Evolutionary conservation across 2,329 filamentous ascomycete genomes (phyloP).

Genomic region (Zymoseptoria brevis): DNA sequence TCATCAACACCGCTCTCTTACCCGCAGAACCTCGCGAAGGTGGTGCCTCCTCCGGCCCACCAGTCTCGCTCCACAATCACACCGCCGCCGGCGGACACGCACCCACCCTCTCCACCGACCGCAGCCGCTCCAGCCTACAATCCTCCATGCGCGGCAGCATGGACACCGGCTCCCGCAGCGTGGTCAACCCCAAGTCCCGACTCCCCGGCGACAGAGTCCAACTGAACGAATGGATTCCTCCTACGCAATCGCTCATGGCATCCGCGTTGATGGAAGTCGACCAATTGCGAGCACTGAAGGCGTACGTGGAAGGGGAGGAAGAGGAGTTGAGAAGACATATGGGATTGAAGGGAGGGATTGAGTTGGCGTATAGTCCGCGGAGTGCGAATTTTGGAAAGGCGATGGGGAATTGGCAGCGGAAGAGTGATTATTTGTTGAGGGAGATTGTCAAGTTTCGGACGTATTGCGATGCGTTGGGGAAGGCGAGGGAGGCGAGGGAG

Average conservation of each 20-base stretch:
- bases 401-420: slow-evolving; percentile 95
- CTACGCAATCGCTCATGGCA: slow-evolving; percentile 81
- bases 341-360: slow-evolving; percentile 76
- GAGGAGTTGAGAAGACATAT: slow-evolving; percentile 82
- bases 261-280: slow-evolving; percentile 70
- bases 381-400: slow-evolving; percentile 73
- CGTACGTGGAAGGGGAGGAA: slow-evolving; percentile 80
- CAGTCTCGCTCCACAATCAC: slow-evolving; percentile 28
- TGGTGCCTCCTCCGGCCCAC: slow-evolving; percentile 9
- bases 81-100: slow-evolving; percentile 14
- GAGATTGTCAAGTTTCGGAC: slow-evolving; percentile 97
- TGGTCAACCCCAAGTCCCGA: slow-evolving; percentile 47
- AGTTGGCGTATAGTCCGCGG: slow-evolving; percentile 80
- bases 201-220: slow-evolving; percentile 77
- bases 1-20: slow-evolving; percentile 52
- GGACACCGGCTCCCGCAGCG: slow-evolving; percentile 38
- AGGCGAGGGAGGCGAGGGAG: slow-evolving; percentile 60
- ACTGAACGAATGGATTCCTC: slow-evolving; percentile 83
- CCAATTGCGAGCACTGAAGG: slow-evolving; percentile 65
- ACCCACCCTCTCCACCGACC: slow-evolving; percentile 21
- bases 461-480: slow-evolving; percentile 77
- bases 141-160: slow-evolving; percentile 52
- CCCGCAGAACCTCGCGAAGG: slow-evolving; percentile 23
- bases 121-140: slow-evolving; percentile 26
- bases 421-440: slow-evolving; percentile 79